A percentile compares a stretch with the other conserved stretches of the same genome.
Conservation (phyloP, 345 rosid species). For the Pugionium dolabratum region DNA sequence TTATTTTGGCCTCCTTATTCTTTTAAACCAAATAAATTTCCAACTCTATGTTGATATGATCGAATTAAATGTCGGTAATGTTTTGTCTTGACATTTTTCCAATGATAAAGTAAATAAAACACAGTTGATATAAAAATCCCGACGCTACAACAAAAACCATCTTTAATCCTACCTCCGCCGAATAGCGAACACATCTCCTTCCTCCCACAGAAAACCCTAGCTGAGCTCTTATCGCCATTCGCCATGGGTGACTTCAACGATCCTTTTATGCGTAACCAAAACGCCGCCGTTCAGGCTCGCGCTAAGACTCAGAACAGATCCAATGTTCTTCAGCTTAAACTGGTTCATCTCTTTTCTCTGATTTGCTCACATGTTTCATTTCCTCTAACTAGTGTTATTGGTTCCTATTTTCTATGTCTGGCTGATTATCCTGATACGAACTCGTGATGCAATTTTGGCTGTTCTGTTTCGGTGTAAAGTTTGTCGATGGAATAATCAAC, state of each 20-base stretch:
- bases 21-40: too few relatives aligned
- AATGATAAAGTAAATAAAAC: too few relatives aligned
- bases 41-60: too few relatives aligned
- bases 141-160: too few relatives aligned
- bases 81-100: too few relatives aligned
- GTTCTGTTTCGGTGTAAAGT: neutral
- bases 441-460: slow-evolving; percentile 9
- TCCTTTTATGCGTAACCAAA: slow-evolving; percentile 81
- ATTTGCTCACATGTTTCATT: slow-evolving; percentile 5
- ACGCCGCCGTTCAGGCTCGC: slow-evolving; percentile 82
- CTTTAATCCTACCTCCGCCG: too few relatives aligned
- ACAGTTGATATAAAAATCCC: too few relatives aligned
- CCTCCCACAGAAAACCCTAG: slow-evolving; percentile 36
- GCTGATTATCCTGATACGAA: neutral
- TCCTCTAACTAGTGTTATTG: neutral
- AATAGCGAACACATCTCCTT: too few relatives aligned
- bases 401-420: neutral
- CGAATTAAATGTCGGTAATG: too few relatives aligned
- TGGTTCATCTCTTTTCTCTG: slow-evolving; percentile 50
- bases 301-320: slow-evolving; percentile 85
- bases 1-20: too few relatives aligned
- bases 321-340: slow-evolving; percentile 94
- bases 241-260: slow-evolving; percentile 75
- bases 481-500: neutral
- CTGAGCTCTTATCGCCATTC: slow-evolving; percentile 23